Percentiles rank a stretch among this genome's conserved stretches.
phyloP scores from a whole-genome alignment of 495 filamentous ascomycete species.

The Hypoxylon lienhwacheense region DNA sequence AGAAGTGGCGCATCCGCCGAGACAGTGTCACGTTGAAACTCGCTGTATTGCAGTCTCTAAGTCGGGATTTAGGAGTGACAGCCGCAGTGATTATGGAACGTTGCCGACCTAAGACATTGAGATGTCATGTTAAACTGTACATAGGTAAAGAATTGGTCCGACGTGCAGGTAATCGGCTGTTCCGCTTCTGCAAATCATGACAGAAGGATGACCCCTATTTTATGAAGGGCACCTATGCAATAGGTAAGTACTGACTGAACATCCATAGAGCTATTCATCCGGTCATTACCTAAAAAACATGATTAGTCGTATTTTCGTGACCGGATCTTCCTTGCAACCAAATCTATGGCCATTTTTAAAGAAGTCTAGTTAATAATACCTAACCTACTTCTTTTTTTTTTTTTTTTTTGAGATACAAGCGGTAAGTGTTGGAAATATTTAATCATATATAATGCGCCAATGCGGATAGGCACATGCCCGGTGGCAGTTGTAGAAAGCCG shows the following conservation, averaged over 20 bases:
- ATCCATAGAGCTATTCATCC: no score
- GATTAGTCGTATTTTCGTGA: no score
- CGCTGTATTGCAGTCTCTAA: conserved; percentile 14
- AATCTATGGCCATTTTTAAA: no score
- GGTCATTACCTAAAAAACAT: no score
- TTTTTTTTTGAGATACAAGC: no score
- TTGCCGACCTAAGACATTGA: conserved; percentile 22
- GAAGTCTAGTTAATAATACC: background rate
- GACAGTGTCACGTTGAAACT: conserved; percentile 35
- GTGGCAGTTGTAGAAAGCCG: conserved; percentile 6
- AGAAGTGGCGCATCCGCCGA: conserved; percentile 14
- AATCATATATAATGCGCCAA: no score
- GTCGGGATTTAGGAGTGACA: conserved; percentile 32
- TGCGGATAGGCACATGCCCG: conserved; percentile 19
- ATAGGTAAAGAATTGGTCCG: conserved; percentile 4
- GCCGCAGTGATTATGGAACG: conserved; percentile 18
- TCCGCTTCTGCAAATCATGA: no score
- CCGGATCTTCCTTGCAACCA: no score
- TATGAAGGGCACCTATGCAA: no score
- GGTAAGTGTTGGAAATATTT: no score
- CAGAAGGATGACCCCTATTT: no score
- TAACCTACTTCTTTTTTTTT: background rate
- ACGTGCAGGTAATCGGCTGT: conserved; percentile 1
- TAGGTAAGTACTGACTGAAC: no score
- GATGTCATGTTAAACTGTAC: conserved; percentile 22